Evolutionary conservation across 495 filamentous ascomycete species (phyloP), one percentile per base, ranked within the genome.

Genomic region (Penicillium coprophilum): DNA sequence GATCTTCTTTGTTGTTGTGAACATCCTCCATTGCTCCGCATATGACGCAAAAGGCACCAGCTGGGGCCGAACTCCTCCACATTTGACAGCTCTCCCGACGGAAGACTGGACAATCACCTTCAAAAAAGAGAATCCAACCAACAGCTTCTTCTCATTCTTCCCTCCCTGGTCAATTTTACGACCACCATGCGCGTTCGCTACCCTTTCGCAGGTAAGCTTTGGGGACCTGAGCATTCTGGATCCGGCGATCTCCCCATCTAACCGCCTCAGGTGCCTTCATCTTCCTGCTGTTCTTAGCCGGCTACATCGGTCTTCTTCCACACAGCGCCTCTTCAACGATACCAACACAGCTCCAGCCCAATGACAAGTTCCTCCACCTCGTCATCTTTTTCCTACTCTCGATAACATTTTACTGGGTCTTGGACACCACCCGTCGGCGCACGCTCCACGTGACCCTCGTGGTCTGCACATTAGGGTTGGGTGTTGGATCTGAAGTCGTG

Each of bases 281-380:
- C 75, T 78, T 87, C 67, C 82, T 97, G 63, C 74, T 88, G 63
- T 76, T 96, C 50, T 68, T 87, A 44, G 81, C 92, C 38, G 90
- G 77, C 54, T 96, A 94, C 71, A 77, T 88, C 59, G 90, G 90
- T 54, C 87, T 96, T 38, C 65, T 87, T 61, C 78, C 80, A 28
- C 77, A 80, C 56, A 72, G 66, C 64, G 60, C 69, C 69, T 92
- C 75, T 59, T 83, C 77, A 64, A 83, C 70, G 71, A 92, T 75
- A 71, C 87, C 74, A 66, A 82, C 87, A 55, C 82, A 94, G 27
- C 62, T 88, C 52, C 80, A 82, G 53, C 78, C 78, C 55, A 91
- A 92, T 79, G 92, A 96, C 82, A 96, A 97, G 73, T 77, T 89
- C 68, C 84, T 99, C 24, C 95, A 97, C 71, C 78, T 91, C 65